Evolutionary conservation across 2,329 filamentous ascomycete genomes (phyloP), one percentile per base, ranked within the genome.

Genomic region (Ascochyta fabae): DNA sequence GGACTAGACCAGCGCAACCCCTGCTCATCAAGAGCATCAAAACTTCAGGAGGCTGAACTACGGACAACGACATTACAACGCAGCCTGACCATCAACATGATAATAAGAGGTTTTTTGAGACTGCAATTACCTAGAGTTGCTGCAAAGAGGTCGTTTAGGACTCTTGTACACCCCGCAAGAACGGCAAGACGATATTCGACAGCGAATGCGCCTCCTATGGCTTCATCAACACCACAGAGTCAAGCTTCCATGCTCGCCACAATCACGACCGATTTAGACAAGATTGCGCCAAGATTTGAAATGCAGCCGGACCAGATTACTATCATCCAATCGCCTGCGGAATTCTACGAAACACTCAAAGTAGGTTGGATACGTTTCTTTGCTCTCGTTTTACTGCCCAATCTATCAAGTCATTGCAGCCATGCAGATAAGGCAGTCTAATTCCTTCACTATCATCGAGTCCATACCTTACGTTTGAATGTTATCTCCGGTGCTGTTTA

Each of bases 271-370:
- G 93, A 99, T 75, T 80, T 99, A 58, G 95, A 99, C 75, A 89
- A 84, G 66, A 86, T 98, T 61, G 90, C 93, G 3, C 95, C 95
- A n/a, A 88, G 90, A 40, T 96, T 99, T 66, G 90, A 93, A 71
- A 82, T 99, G 24, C 81, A 87, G 24, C 91, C 92, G 1, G 90
- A 91, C 5, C 86, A 94, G 55, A 89, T 99, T 45, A 82, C 84
- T 10, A 88, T 99, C 19, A 77, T 99, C 12, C 84, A 87, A 65
- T 89, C 89, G 2, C 95, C 95, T 0, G 78, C 85, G n/a, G 90
- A 94, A 48, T 99, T 99, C 73, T 99, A 97, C 76, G 87, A 90
- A 65, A 91, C 89, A 7, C 80, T 99, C 56, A 97, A 97, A 86
- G 91, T 92, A 72, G 63, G 77, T 68, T 13, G 27, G 36, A 19